These are phyloP conservation scores for Cenchrus americanus DNA, from an alignment of 176 grass and related monocot genomes.

Conservation along the genomic window DNA sequence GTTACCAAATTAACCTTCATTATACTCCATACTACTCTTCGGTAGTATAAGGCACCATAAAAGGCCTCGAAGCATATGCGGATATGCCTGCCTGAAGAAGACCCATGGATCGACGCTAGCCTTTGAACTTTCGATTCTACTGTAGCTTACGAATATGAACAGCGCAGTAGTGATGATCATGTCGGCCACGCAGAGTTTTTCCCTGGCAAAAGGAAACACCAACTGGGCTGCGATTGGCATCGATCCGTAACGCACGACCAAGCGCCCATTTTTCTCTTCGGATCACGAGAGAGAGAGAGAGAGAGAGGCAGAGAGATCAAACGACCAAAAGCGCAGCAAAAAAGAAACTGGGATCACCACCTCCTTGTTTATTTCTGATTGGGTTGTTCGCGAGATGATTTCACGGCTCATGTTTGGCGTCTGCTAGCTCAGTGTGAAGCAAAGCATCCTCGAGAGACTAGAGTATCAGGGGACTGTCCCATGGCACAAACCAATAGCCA, in stretches of 20 bases:
- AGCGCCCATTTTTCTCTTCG: neutral
- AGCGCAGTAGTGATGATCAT: neutral
- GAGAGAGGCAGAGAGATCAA: neutral
- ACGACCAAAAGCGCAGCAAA: neutral
- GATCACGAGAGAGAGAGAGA: neutral
- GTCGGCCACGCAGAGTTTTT: constrained; percentile 27
- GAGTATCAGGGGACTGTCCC: constrained; percentile 44
- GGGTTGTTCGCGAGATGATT: constrained; percentile 8
- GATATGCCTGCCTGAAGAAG: constrained; percentile 10
- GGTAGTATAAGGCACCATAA: too few relatives aligned
- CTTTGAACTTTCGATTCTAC: neutral
- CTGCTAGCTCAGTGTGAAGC: neutral
- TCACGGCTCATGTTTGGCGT: constrained; percentile 27
- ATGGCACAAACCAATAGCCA: constrained; percentile 41
- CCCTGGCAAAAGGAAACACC: neutral
- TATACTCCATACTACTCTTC: too few relatives aligned
- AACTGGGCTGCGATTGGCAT: neutral
- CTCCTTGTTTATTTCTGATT: constrained; percentile 20
- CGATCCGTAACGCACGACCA: neutral
- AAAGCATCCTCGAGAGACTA: constrained; percentile 21
- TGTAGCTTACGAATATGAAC: constrained; percentile 29
- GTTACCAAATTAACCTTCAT: too few relatives aligned
- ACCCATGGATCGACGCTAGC: neutral
- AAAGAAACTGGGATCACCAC: neutral
- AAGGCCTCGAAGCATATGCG: neutral